Evolutionary conservation across 495 filamentous ascomycete species (phyloP).

Genomic region (Hypoxylon perforatum): DNA sequence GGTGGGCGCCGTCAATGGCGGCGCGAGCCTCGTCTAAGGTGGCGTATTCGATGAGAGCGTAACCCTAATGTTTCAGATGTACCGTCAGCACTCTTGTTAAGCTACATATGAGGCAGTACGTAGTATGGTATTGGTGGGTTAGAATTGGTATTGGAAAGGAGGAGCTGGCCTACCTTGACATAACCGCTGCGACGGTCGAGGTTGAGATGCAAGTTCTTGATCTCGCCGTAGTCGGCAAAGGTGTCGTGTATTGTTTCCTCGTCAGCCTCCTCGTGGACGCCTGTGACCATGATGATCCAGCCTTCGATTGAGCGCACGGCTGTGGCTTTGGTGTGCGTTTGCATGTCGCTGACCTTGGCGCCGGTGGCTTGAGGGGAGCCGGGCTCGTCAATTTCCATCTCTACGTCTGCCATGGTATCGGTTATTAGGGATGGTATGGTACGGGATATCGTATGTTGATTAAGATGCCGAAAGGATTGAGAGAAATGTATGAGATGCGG

Average conservation of each 20-base stretch:
- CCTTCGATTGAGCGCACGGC: conserved; percentile 98
- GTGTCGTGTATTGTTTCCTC: conserved; percentile 95
- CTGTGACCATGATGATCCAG: conserved; percentile 97
- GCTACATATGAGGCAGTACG: neutral
- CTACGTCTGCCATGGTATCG: conserved; percentile 69
- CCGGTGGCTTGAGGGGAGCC: conserved; percentile 50
- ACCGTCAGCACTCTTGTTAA: neutral
- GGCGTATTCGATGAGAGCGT: conserved; percentile 92
- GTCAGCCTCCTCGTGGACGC: conserved; percentile 96
- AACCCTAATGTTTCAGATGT: conserved; percentile 69
- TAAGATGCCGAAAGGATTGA: too few relatives aligned
- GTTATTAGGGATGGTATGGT: neutral
- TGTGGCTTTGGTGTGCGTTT: conserved; percentile 81
- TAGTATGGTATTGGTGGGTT: neutral
- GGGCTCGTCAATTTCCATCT: conserved; percentile 84
- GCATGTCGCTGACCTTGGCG: conserved; percentile 70
- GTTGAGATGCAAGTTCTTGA: conserved; percentile 96
- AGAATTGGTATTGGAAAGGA: neutral
- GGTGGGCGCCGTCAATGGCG: conserved; percentile 86
- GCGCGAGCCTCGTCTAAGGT: conserved; percentile 86
- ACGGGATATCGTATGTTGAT: neutral
- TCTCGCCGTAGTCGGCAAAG: conserved; percentile 96
- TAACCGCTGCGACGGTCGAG: conserved; percentile 96
- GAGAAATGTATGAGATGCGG: neutral
- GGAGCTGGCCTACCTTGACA: conserved; percentile 78